Evolutionary conservation across 345 rosid species (phyloP).

Genomic region (Populus euphratica): DNA sequence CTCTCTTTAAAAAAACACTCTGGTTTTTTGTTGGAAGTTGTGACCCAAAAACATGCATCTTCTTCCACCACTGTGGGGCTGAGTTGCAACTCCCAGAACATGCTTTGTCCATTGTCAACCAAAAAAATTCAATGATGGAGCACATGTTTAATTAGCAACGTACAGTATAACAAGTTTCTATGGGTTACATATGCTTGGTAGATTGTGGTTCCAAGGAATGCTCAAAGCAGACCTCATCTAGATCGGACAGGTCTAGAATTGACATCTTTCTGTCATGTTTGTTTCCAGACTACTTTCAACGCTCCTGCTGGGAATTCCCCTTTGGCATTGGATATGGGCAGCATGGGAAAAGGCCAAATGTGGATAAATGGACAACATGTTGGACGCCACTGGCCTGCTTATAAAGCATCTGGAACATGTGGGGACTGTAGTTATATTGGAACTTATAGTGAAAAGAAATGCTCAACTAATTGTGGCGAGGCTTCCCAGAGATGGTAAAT

Average conservation of each 20-base stretch:
- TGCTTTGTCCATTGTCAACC: background rate
- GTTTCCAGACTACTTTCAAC: slow-evolving; percentile 68
- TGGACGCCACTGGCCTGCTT: slow-evolving; percentile 96
- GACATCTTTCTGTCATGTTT: slow-evolving; percentile 12
- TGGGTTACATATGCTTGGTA: background rate
- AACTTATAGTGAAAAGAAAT: slow-evolving; percentile 68
- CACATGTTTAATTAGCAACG: background rate
- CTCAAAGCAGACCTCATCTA: background rate
- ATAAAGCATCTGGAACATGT: slow-evolving; percentile 75
- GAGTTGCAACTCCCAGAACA: background rate
- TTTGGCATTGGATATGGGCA: slow-evolving; percentile 81
- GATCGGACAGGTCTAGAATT: background rate
- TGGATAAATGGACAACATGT: slow-evolving; percentile 92
- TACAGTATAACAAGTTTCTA: background rate
- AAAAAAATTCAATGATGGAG: background rate
- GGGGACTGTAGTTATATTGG: slow-evolving; percentile 66
- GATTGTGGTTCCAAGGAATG: background rate
- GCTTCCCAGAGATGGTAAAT: slow-evolving; percentile 90
- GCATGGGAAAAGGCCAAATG: slow-evolving; percentile 97
- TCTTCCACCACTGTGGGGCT: background rate
- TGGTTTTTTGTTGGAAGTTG: background rate
- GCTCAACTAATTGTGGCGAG: slow-evolving; percentile 81
- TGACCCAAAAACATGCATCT: background rate
- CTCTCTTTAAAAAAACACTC: background rate
- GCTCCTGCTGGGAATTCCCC: slow-evolving; percentile 86